Percentiles rank a stretch among this genome's conserved stretches.
These are phyloP conservation scores for Lentinula boryana DNA, from an alignment of 768 basidiomycete species.

Conservation along the genomic window DNA sequence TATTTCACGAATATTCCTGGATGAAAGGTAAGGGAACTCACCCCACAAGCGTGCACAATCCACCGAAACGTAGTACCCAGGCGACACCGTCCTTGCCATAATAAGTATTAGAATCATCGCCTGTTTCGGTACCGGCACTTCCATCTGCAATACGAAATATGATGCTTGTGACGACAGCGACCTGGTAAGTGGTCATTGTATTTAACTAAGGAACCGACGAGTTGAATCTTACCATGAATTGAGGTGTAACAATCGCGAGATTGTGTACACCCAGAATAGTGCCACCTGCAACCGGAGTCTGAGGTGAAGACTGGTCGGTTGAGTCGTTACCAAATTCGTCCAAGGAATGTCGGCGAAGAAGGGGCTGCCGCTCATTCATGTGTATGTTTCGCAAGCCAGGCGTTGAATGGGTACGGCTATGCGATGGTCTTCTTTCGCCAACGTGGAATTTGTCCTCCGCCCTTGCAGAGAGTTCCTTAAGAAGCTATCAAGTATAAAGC, in stretches of 20 bases:
- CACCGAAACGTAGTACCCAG: slow-evolving; percentile 75
- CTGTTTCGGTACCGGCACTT: slow-evolving; percentile 32
- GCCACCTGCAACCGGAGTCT: slow-evolving; percentile 67
- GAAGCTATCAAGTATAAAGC: slow-evolving; percentile 35
- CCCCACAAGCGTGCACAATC: slow-evolving; percentile 67
- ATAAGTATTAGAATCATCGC: slow-evolving; percentile 46
- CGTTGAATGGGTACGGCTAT: slow-evolving; percentile 48
- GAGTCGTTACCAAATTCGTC: slow-evolving; percentile 34
- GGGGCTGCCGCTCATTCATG: slow-evolving; percentile 42
- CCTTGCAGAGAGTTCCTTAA: slow-evolving; percentile 63
- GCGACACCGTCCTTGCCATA: slow-evolving; percentile 85
- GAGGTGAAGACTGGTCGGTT: slow-evolving; percentile 25
- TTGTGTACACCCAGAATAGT: slow-evolving; percentile 95
- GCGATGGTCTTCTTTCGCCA: slow-evolving; percentile 34
- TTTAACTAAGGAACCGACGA: not conserved
- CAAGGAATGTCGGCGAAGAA: slow-evolving; percentile 56
- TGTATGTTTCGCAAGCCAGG: slow-evolving; percentile 30
- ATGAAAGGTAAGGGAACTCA: not conserved
- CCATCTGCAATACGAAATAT: slow-evolving; percentile 84
- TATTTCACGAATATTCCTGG: not conserved
- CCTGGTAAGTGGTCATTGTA: slow-evolving; percentile 32
- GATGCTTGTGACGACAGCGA: slow-evolving; percentile 76
- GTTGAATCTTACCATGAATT: slow-evolving; percentile 69
- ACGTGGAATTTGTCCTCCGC: slow-evolving; percentile 7
- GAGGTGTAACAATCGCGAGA: slow-evolving; percentile 90